Base-by-base conservation (phyloP, 306 rosid genomes). In the Malus sieversii region DNA sequence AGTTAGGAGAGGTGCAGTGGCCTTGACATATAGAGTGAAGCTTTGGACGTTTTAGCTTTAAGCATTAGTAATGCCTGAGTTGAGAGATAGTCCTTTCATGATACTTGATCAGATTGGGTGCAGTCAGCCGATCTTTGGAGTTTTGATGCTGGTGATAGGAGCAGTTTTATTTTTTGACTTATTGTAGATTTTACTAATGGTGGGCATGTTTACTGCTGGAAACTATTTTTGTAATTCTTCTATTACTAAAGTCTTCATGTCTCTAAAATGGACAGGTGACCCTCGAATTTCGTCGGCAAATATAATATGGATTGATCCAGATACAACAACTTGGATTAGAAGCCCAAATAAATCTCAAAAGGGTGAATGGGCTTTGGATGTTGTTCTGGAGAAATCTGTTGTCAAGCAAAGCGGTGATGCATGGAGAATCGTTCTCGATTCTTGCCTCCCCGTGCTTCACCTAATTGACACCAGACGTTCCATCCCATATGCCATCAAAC, bases 331-430 rank as follows among this genome's bases (percentile, higher is more conserved):
- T 45, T 92, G 97, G 97, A 87, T 90, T 15, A 87, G 84, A 76
- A 86, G 84, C 70, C 96, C 92, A 35, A 72, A 68, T 65, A 84
- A 82, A 68, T 80, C 88, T 78, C 77, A 82, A n/a, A 76, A 84
- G 74, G 99, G 99, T 71, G 97, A 92, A 83, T 68, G 90, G 81
- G 99, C 99, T 1, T 48, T 95, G 75, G 97, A 95, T 45, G 66
- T 95, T 73, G 60, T 81, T 86, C 81, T 92, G 59, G 99, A 92
- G 82, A 88, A 90, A 84, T 79, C 86, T 2, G 91, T 83, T 12
- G 83, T 92, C 33, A 95, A 92, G 75, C 87, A 83, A 84, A 90
- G 87, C 64, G 99, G 99, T 48, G 99, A 95, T 85, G 97, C 99
- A 30, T 95, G 99, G 99, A 95, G 99, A 83, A 85, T 83, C 74